These are phyloP conservation scores for Lepidium campestre DNA, from an alignment of 441 rosid genomes.

Conservation along the genomic window DNA sequence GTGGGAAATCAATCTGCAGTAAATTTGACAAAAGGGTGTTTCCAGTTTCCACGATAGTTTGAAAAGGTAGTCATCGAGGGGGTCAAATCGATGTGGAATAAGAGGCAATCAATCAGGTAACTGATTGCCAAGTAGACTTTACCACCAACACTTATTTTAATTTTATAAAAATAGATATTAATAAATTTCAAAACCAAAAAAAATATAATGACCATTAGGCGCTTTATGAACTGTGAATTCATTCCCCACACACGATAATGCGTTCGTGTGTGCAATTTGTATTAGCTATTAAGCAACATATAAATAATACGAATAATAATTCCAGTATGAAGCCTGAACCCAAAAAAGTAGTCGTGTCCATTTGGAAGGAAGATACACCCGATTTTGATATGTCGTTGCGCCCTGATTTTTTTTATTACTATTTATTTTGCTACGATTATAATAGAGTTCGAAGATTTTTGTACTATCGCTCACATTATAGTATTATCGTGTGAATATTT, in stretches of 20 bases:
- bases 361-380: slow-evolving; percentile 7
- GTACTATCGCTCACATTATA: not conserved
- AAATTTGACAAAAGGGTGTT: not conserved
- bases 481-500: not conserved
- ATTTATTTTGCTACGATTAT: not conserved
- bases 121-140: slow-evolving; percentile 9
- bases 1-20: not conserved
- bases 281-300: not conserved
- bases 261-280: slow-evolving; percentile 8
- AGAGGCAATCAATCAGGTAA: slow-evolving; percentile 10
- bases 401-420: not conserved
- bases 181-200: no score
- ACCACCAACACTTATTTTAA: not conserved
- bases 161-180: no score
- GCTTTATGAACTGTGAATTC: not conserved
- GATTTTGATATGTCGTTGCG: slow-evolving; percentile 2
- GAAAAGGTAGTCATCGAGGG: slow-evolving; percentile 14
- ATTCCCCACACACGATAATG: slow-evolving; percentile 1
- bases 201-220: slow-evolving; percentile 2
- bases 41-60: not conserved
- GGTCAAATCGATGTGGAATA: not conserved
- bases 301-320: not conserved
- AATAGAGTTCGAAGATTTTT: not conserved
- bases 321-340: not conserved
- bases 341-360: slow-evolving; percentile 6